Conservation (phyloP, 2,329 filamentous ascomycete genomes). For the Aspergillus pseudoterreus region DNA sequence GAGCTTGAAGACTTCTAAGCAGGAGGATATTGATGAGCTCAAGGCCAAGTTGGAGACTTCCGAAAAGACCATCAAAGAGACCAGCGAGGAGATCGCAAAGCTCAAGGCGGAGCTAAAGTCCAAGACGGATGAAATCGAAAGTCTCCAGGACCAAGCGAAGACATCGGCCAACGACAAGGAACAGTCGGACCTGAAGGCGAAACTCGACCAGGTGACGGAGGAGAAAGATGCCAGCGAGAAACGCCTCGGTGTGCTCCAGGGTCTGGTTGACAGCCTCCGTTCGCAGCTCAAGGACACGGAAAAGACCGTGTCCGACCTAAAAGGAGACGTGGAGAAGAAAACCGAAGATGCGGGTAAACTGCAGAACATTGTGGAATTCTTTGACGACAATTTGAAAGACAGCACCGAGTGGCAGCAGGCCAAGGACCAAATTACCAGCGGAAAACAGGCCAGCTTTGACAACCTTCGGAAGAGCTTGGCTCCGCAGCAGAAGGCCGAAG, state of each 20-base stretch:
- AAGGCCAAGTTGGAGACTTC: slow-evolving; percentile 31
- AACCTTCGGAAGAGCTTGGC: slow-evolving; percentile 30
- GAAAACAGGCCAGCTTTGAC: slow-evolving; percentile 32
- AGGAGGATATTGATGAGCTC: slow-evolving; percentile 42
- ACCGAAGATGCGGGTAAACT: slow-evolving; percentile 30
- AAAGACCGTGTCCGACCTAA: slow-evolving; percentile 43
- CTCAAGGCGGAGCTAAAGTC: slow-evolving; percentile 38
- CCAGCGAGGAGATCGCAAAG: slow-evolving; percentile 27
- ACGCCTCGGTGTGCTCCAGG: slow-evolving; percentile 51
- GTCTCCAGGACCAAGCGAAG: slow-evolving; percentile 27
- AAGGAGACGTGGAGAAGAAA: slow-evolving; percentile 41
- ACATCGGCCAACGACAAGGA: slow-evolving; percentile 19
- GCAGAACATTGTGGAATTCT: slow-evolving; percentile 36
- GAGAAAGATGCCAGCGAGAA: slow-evolving; percentile 46
- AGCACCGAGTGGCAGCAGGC: slow-evolving; percentile 33
- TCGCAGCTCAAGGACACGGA: slow-evolving; percentile 54
- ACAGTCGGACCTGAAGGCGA: slow-evolving; percentile 22
- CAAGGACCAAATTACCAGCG: slow-evolving; percentile 30
- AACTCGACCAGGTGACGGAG: slow-evolving; percentile 33
- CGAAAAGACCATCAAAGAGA: slow-evolving; percentile 29
- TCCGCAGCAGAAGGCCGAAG: slow-evolving; percentile 18
- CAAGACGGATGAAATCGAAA: slow-evolving; percentile 38
- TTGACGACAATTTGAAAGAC: slow-evolving; percentile 36
- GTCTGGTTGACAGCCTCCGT: slow-evolving; percentile 53
- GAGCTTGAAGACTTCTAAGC: slow-evolving; percentile 38